Percentiles rank a stretch among this genome's conserved stretches.
These are phyloP conservation scores for Diplosphaera chodatii DNA, from an alignment of 139 green algal genomes.

Conservation along the genomic window DNA sequence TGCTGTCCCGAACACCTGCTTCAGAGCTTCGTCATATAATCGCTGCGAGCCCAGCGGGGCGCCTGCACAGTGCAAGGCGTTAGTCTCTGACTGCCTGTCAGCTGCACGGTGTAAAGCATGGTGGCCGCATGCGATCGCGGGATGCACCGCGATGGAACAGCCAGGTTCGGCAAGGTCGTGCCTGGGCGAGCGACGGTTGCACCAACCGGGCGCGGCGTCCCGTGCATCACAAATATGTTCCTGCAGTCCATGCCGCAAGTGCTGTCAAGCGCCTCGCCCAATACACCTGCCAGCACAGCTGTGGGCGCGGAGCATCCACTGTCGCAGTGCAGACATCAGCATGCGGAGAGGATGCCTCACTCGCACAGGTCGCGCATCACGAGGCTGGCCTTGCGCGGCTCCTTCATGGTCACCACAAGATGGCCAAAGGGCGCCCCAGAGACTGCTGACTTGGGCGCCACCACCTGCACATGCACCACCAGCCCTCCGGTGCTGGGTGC, in stretches of 20 bases:
- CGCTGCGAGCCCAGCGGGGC: slow-evolving; percentile 7
- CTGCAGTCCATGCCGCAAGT: background rate
- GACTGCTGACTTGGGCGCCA: slow-evolving; percentile 1
- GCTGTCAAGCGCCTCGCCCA: too few relatives aligned
- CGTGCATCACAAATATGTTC: slow-evolving; percentile 17
- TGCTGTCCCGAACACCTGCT: slow-evolving; percentile 6
- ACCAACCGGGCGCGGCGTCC: slow-evolving; percentile 10
- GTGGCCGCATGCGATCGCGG: too few relatives aligned
- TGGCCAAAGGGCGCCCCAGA: slow-evolving; percentile 5
- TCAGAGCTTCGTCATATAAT: slow-evolving; percentile 12
- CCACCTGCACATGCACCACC: background rate
- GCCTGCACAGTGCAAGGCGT: too few relatives aligned
- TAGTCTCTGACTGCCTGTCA: too few relatives aligned
- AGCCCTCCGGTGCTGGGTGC: too few relatives aligned
- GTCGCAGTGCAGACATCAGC: too few relatives aligned
- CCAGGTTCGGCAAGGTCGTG: too few relatives aligned
- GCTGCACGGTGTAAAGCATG: too few relatives aligned
- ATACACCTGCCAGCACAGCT: too few relatives aligned
- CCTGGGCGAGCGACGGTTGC: slow-evolving; percentile 13
- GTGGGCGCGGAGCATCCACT: too few relatives aligned
- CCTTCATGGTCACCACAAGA: slow-evolving; percentile 15
- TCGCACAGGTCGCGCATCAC: slow-evolving; percentile 16
- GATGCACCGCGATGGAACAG: too few relatives aligned
- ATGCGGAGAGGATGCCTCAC: too few relatives aligned
- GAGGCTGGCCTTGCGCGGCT: background rate